Evolutionary conservation across 2,329 filamentous ascomycete genomes (phyloP).

Genomic region (Pestalotiopsis sp.): DNA sequence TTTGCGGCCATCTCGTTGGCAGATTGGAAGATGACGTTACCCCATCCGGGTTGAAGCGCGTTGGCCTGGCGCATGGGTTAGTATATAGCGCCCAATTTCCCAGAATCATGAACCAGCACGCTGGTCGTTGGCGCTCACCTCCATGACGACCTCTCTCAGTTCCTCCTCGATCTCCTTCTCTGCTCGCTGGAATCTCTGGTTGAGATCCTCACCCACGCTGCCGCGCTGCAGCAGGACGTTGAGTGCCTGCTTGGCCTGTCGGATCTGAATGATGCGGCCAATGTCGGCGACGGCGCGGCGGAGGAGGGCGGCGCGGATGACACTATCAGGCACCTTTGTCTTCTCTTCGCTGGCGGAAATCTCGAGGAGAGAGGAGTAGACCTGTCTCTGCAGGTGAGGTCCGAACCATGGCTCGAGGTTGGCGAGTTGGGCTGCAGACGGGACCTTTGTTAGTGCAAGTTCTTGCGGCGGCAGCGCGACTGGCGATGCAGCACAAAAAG

Average conservation of each 20-base stretch:
- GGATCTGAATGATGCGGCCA: constrained; percentile 83
- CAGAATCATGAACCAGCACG: neutral
- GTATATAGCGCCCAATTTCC: neutral
- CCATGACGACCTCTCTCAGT: constrained; percentile 86
- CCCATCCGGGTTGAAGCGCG: constrained; percentile 85
- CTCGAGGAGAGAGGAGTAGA: constrained; percentile 92
- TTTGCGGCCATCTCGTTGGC: constrained; percentile 96
- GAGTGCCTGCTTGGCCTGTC: constrained; percentile 85
- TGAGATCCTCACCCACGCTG: constrained; percentile 93
- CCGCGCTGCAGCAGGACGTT: constrained; percentile 82
- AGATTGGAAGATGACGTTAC: constrained; percentile 92
- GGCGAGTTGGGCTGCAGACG: constrained; percentile 66
- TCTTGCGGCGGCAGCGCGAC: constrained; percentile 1
- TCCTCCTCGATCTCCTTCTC: constrained; percentile 99
- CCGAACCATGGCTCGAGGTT: constrained; percentile 94
- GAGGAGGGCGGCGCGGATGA: constrained; percentile 85
- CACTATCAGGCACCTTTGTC: constrained; percentile 73
- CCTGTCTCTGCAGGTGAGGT: constrained; percentile 84
- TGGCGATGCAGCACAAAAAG: neutral
- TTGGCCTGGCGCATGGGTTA: constrained; percentile 66
- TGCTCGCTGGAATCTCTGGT: constrained; percentile 86
- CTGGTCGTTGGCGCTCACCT: constrained; percentile 55
- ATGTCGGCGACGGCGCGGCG: constrained; percentile 92
- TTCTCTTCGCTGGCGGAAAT: constrained; percentile 68
- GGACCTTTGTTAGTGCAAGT: constrained; percentile 18